Base-by-base conservation (phyloP, 2,329 filamentous ascomycete genomes). In the Colletotrichum sp. region DNA sequence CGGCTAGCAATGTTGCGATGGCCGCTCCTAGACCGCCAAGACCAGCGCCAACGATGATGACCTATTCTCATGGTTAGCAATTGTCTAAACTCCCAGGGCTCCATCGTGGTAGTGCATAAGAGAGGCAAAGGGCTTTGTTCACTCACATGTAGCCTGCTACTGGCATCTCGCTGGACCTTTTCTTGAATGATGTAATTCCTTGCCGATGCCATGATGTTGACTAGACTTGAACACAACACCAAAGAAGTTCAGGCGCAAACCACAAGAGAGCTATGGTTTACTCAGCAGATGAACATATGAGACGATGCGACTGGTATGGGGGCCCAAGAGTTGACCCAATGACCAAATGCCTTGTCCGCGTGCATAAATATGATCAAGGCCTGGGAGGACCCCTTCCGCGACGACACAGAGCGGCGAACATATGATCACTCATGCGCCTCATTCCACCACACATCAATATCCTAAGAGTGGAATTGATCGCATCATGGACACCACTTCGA, bases 1-100 rank as follows among this genome's bases (percentile, higher is more conserved):
- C 71, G 8, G 61, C 73, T 2, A 73, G 62, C 16, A 69, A 36
- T 15, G 69, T 67, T 8, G 67, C 72, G 43, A 76, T 64, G 8
- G 75, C 70, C 11, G 73, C 71, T 31, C 67, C 70, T 5, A 76
- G 75, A 2, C 75, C 75, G n/a, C 75, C 73, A 2, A 76, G 62
- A 2, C 75, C 75, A 8, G 75, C 75, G 9, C 75, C 75, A 2
- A 76, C 75, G 11, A 76, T 61, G 27, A 76, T 63, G 12, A 76
- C 70, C 65, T 76, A 21, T 36, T 7, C n/a, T n/a, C n/a, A n/a
- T n/a, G n/a, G 13, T 62, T n/a, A 62, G 15, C 31, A 11, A 24
- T 15, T 9, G 12, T n/a, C 0, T 15, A 29, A 3, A 12, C 16
- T 18, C 3, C 58, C 38, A 31, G 15, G 2, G 38, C 18, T 18